Conservation (phyloP, 83 land plant genomes). For the Larix sibirica region DNA sequence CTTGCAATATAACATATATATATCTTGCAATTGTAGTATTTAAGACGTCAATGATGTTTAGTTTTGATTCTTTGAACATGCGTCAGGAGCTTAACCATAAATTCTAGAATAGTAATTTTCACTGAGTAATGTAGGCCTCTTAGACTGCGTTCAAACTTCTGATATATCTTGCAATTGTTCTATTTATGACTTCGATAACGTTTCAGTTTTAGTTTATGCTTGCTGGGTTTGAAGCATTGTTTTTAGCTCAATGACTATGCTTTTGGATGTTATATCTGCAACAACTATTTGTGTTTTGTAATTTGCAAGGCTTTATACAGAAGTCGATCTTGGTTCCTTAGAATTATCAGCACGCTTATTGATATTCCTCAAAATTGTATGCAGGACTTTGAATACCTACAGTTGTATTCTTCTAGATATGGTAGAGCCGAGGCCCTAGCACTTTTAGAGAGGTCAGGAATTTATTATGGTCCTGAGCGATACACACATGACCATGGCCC, state of each 20-base stretch:
- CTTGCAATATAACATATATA: not conserved
- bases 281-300: not conserved
- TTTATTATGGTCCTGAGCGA: conserved; percentile 86
- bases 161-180: not conserved
- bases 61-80: not conserved
- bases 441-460: conserved; percentile 85
- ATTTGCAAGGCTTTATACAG: not conserved
- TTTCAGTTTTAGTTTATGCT: not conserved
- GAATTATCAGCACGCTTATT: not conserved
- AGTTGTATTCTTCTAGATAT: conserved; percentile 76
- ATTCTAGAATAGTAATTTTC: no score
- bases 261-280: not conserved
- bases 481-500: conserved; percentile 91
- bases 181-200: not conserved
- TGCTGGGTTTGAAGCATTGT: not conserved
- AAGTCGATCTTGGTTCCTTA: not conserved
- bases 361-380: conserved; percentile 7
- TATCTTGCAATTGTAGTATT: not conserved
- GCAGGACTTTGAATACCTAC: conserved; percentile 91
- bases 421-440: conserved; percentile 80
- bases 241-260: not conserved
- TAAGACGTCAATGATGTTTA: not conserved
- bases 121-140: no score
- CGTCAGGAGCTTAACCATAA: no score
- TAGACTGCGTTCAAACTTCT: no score